Evolutionary conservation across 2,329 filamentous ascomycete genomes (phyloP).

Genomic region (Exophiala viscosa): DNA sequence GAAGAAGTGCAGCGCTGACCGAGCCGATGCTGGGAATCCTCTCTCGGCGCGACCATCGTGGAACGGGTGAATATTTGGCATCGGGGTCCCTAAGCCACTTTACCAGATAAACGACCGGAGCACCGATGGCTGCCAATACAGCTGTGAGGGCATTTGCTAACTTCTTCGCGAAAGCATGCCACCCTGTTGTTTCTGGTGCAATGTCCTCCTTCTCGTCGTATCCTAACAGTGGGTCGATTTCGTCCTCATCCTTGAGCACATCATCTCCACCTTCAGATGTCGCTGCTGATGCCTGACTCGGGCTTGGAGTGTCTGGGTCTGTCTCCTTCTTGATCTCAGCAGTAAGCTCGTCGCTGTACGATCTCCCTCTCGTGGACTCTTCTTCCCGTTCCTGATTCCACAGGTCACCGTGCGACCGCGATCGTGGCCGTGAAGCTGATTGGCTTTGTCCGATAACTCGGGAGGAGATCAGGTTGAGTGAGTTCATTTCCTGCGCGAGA

Average conservation of each 20-base stretch:
- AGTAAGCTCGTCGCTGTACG: slow-evolving; percentile 42
- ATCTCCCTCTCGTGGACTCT: slow-evolving; percentile 39
- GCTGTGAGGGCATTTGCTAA: slow-evolving; percentile 70
- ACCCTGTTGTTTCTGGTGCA: slow-evolving; percentile 37
- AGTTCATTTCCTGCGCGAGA: slow-evolving; percentile 66
- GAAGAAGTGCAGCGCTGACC: slow-evolving; percentile 23
- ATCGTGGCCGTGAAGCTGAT: slow-evolving; percentile 51
- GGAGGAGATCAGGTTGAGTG: slow-evolving; percentile 86
- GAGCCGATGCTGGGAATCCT: slow-evolving; percentile 15
- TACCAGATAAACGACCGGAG: slow-evolving; percentile 77
- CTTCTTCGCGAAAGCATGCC: slow-evolving; percentile 60
- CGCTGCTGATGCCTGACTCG: slow-evolving; percentile 21
- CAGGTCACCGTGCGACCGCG: slow-evolving; percentile 51
- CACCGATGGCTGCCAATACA: slow-evolving; percentile 71
- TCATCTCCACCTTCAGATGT: slow-evolving; percentile 32
- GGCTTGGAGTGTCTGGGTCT: slow-evolving; percentile 32
- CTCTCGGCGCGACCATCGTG: slow-evolving; percentile 58
- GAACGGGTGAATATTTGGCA: slow-evolving; percentile 72
- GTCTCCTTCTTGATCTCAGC: slow-evolving; percentile 31
- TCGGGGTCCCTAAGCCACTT: slow-evolving; percentile 78
- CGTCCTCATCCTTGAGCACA: slow-evolving; percentile 47
- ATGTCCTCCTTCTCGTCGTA: slow-evolving; percentile 36
- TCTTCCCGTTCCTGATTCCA: slow-evolving; percentile 32
- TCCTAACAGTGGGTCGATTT: slow-evolving; percentile 67
- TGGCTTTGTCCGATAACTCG: slow-evolving; percentile 65